These are phyloP conservation scores for Cladophialophora exuberans DNA, from an alignment of 2,329 filamentous ascomycete species.

Conservation along the genomic window DNA sequence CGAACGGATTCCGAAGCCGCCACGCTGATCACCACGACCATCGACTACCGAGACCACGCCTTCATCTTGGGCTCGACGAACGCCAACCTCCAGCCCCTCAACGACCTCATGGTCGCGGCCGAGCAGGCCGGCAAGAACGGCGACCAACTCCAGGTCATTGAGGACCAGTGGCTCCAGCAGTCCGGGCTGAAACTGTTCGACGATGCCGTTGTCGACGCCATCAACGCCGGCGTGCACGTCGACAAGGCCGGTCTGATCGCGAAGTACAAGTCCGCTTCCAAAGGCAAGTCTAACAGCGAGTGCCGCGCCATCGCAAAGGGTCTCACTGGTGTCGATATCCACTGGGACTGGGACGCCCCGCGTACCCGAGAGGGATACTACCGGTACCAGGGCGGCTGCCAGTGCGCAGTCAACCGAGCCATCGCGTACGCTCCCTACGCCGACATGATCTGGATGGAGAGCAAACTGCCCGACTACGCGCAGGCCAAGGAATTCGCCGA, in stretches of 20 bases:
- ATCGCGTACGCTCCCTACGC: slow-evolving; percentile 90
- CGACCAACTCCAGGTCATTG: slow-evolving; percentile 80
- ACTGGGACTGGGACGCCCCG: slow-evolving; percentile 95
- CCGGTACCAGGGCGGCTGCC: slow-evolving; percentile 85
- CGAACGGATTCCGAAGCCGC: slow-evolving; percentile 97
- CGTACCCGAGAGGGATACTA: slow-evolving; percentile 95
- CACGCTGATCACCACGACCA: slow-evolving; percentile 93
- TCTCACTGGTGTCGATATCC: slow-evolving; percentile 77
- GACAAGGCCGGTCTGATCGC: slow-evolving; percentile 71
- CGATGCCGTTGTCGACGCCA: slow-evolving; percentile 82
- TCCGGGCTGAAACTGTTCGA: slow-evolving; percentile 86
- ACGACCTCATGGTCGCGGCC: slow-evolving; percentile 87
- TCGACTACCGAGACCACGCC: slow-evolving; percentile 90
- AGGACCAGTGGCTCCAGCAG: slow-evolving; percentile 81
- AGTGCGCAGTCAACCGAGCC: slow-evolving; percentile 87
- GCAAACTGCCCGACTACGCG: slow-evolving; percentile 86
- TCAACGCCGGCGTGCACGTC: slow-evolving; percentile 67
- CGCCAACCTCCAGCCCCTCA: slow-evolving; percentile 77
- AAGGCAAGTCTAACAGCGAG: slow-evolving; percentile 85
- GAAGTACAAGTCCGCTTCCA: slow-evolving; percentile 68
- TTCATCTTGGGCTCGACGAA: slow-evolving; percentile 94
- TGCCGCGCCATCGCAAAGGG: slow-evolving; percentile 76
- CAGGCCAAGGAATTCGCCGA: slow-evolving; percentile 93
- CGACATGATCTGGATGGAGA: slow-evolving; percentile 99
- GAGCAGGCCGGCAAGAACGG: slow-evolving; percentile 82